Conservation (phyloP, 768 basidiomycete genomes). For the Termitomyces bulborhizus region DNA sequence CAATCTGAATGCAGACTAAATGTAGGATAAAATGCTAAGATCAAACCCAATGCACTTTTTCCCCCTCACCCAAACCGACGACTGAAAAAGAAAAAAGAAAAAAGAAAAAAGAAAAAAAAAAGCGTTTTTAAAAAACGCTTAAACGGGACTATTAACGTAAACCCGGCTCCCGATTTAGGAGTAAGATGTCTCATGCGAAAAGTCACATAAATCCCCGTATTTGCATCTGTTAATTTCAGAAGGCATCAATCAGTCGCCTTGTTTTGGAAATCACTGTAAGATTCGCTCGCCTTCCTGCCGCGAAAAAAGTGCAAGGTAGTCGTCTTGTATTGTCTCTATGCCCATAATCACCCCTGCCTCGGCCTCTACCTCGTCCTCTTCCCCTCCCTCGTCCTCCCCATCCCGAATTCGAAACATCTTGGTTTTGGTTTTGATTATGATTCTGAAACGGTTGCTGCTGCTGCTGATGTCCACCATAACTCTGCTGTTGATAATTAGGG, state of each 20-base stretch:
- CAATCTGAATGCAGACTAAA: slow-evolving; percentile 6
- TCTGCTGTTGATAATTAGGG: slow-evolving; percentile 24
- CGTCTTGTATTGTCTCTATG: slow-evolving; percentile 80
- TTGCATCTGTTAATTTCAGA: slow-evolving; percentile 70
- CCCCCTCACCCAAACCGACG: neutral
- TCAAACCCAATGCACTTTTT: neutral
- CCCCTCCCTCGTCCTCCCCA: slow-evolving; percentile 53
- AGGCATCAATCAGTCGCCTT: slow-evolving; percentile 33
- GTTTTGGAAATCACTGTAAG: slow-evolving; percentile 24
- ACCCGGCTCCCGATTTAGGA: slow-evolving; percentile 15
- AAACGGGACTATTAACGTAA: slow-evolving; percentile 1
- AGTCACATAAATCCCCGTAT: slow-evolving; percentile 86
- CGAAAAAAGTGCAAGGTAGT: slow-evolving; percentile 81
- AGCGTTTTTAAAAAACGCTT: too few relatives aligned
- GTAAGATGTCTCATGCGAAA: slow-evolving; percentile 52
- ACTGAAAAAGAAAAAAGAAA: too few relatives aligned
- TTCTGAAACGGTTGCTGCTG: slow-evolving; percentile 36
- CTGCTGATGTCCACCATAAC: slow-evolving; percentile 39
- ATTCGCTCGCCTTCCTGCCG: slow-evolving; percentile 86
- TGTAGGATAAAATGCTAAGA: slow-evolving; percentile 11
- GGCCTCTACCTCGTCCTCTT: slow-evolving; percentile 46
- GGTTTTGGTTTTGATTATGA: slow-evolving; percentile 19
- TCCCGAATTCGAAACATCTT: slow-evolving; percentile 21
- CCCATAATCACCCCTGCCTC: slow-evolving; percentile 38
- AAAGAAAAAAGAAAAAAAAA: too few relatives aligned